These are phyloP conservation scores for Cyclanthera cordifolia DNA, from an alignment of 306 rosid species.

Conservation along the genomic window DNA sequence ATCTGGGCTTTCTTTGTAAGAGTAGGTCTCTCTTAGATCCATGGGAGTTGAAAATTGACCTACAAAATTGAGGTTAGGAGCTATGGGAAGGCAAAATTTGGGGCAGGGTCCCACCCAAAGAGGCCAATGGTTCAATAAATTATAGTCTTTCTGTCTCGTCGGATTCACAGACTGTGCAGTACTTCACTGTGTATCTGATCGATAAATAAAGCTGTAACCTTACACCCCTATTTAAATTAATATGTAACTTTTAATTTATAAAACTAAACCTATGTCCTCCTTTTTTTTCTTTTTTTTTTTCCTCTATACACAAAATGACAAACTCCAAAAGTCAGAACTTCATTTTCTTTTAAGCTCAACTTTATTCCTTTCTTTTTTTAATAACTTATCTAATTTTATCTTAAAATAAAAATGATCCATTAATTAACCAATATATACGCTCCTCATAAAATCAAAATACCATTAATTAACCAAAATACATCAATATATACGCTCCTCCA, in stretches of 20 bases:
- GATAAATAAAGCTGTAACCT: conserved; percentile 7
- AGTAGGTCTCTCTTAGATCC: too few species aligned
- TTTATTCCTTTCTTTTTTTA: too few species aligned
- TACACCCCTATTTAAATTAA: neutral
- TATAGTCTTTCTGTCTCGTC: conserved; percentile 8
- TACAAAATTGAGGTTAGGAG: neutral
- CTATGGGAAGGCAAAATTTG: neutral
- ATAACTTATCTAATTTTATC: too few species aligned
- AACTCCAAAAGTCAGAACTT: conserved; percentile 13
- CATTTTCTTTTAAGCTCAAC: neutral
- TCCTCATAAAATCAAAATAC: too few species aligned
- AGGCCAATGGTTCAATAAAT: neutral
- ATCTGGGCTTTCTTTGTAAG: too few species aligned
- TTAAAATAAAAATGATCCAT: too few species aligned
- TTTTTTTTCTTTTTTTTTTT: too few species aligned
- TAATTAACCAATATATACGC: too few species aligned
- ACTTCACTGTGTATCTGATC: conserved; percentile 6
- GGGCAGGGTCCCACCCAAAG: neutral
- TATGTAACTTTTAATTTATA: too few species aligned
- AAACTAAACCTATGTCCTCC: neutral
- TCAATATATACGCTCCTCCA: too few species aligned
- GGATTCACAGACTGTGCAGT: conserved; percentile 12
- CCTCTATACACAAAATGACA: conserved; percentile 11
- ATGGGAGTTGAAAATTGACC: too few species aligned
- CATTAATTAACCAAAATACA: too few species aligned